Conservation (phyloP, 2,329 filamentous ascomycete species). For the Scleromitrula shiraiana region DNA sequence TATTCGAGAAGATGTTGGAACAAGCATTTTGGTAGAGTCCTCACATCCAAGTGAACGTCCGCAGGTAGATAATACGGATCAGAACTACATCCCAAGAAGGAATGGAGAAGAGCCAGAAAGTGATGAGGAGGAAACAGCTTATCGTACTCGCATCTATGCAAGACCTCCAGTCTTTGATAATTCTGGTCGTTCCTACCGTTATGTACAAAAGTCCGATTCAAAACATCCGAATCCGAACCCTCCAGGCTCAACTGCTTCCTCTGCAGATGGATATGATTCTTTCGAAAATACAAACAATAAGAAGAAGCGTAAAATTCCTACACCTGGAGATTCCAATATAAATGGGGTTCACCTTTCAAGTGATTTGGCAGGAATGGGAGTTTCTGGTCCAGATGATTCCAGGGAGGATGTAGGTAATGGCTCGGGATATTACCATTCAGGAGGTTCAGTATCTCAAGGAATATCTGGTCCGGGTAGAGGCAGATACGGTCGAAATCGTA, state of each 20-base stretch:
- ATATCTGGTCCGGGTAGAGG: constrained; percentile 82
- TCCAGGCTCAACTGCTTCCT: constrained; percentile 60
- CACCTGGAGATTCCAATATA: constrained; percentile 60
- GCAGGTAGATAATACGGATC: constrained; percentile 26
- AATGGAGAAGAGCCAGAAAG: constrained; percentile 49
- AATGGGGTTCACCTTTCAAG: constrained; percentile 42
- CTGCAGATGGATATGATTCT: constrained; percentile 84
- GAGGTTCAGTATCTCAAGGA: constrained; percentile 49
- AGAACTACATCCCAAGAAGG: constrained; percentile 37
- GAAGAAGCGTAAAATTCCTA: constrained; percentile 97
- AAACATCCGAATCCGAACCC: constrained; percentile 44
- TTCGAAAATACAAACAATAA: constrained; percentile 99
- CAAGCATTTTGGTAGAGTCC: constrained; percentile 26
- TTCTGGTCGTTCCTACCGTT: constrained; percentile 35
- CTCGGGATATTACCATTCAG: constrained; percentile 47
- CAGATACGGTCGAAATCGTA: constrained; percentile 63
- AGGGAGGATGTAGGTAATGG: constrained; percentile 35
- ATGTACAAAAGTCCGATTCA: constrained; percentile 38
- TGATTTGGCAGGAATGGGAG: constrained; percentile 57
- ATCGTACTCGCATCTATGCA: constrained; percentile 33
- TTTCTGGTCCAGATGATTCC: constrained; percentile 39
- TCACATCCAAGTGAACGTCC: constrained; percentile 26
- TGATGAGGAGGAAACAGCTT: constrained; percentile 46
- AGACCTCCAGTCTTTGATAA: constrained; percentile 40
- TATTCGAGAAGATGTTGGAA: constrained; percentile 29